phyloP scores from a whole-genome alignment of 2,329 filamentous ascomycete species.

The Ceratocystis papillata region DNA sequence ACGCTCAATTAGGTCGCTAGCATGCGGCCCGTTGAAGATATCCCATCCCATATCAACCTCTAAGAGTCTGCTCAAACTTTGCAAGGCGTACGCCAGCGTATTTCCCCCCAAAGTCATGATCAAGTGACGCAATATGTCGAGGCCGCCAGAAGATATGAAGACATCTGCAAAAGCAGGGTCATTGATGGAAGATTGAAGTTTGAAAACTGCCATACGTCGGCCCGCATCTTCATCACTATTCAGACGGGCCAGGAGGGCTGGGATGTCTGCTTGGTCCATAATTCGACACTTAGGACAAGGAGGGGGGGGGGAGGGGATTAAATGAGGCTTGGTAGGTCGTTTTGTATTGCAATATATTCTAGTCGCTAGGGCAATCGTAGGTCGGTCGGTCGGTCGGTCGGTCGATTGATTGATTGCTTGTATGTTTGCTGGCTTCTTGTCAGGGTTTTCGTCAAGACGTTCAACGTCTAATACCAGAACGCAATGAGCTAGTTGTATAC shows the following conservation, averaged over 20 bases:
- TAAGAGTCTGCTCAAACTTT: conserved; percentile 73
- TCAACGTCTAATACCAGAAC: neutral
- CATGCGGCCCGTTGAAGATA: conserved; percentile 53
- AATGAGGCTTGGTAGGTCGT: neutral
- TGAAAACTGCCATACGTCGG: conserved; percentile 98
- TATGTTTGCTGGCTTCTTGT: neutral
- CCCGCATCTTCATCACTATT: conserved; percentile 72
- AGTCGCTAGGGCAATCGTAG: neutral
- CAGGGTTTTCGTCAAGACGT: neutral
- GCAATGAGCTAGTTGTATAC: neutral
- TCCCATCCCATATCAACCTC: conserved; percentile 99
- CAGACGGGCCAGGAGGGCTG: conserved; percentile 52
- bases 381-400: neutral
- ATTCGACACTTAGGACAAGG: neutral
- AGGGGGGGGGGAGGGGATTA: neutral
- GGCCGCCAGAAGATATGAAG: conserved; percentile 82
- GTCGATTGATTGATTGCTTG: neutral
- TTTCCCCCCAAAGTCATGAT: conserved; percentile 82
- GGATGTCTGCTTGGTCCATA: conserved; percentile 59
- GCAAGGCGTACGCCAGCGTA: conserved; percentile 87
- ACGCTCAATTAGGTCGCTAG: conserved; percentile 58
- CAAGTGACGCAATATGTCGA: conserved; percentile 68
- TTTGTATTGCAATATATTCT: neutral
- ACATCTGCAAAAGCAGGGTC: conserved; percentile 94
- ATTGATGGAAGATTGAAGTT: conserved; percentile 87